These are phyloP conservation scores for Penstemon eatonii DNA, from an alignment of 257 asterid genomes.

Conservation along the genomic window DNA sequence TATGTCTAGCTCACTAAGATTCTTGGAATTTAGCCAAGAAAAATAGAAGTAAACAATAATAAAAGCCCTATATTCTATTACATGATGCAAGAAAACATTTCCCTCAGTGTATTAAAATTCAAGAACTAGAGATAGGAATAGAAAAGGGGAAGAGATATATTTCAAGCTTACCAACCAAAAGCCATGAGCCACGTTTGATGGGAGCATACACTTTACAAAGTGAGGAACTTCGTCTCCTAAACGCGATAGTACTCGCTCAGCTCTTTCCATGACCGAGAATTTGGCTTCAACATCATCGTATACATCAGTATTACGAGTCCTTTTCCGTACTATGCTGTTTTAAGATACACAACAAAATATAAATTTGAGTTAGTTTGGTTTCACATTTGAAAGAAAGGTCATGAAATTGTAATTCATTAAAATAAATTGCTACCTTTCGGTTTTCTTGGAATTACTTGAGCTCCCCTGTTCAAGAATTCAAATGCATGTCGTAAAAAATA, in stretches of 20 bases:
- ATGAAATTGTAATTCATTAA: slow-evolving; percentile 8
- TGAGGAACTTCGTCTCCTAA: slow-evolving; percentile 51
- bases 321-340: slow-evolving; percentile 42
- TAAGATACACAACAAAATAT: slow-evolving; percentile 20
- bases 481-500: background rate
- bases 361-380: background rate
- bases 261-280: slow-evolving; percentile 65
- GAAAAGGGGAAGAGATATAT: slow-evolving; percentile 5
- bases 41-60: background rate
- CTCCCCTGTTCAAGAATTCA: slow-evolving; percentile 44
- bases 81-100: too few species aligned
- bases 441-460: slow-evolving; percentile 39
- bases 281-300: slow-evolving; percentile 62
- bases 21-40: too few species aligned
- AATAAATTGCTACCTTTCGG: slow-evolving; percentile 34
- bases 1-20: too few species aligned
- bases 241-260: slow-evolving; percentile 46
- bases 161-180: slow-evolving; percentile 81
- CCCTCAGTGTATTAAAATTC: too few species aligned
- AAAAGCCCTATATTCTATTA: background rate
- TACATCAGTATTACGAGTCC: slow-evolving; percentile 46
- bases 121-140: too few species aligned
- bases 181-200: slow-evolving; percentile 86
- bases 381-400: background rate
- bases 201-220: slow-evolving; percentile 82